Percentiles rank a stretch among this genome's conserved stretches.
Conservation (phyloP, 129 eudicot genomes). For the Chrysanthemum lavandulifolium region DNA sequence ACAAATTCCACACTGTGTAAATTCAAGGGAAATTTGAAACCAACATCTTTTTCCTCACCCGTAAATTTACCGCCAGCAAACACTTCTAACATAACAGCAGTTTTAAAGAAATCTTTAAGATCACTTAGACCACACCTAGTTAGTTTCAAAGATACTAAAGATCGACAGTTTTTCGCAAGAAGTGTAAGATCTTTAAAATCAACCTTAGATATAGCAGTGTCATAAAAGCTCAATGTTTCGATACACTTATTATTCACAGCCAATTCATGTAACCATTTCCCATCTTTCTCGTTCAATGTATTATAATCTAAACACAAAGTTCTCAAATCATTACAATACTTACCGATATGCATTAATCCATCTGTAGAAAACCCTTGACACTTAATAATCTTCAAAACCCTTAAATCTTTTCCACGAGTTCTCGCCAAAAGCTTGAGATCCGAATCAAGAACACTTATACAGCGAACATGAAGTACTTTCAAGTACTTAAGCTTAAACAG, state of each 20-base stretch:
- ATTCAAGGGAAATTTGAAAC: no score
- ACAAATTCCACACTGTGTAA: no score
- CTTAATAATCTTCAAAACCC: neutral
- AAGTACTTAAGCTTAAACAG: neutral
- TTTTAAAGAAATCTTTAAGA: no score
- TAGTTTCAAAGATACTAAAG: neutral
- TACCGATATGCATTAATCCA: neutral
- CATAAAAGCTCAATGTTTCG: neutral
- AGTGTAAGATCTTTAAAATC: neutral
- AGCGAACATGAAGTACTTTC: neutral
- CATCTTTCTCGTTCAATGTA: neutral
- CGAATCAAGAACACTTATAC: neutral
- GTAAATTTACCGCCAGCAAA: no score
- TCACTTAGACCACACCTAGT: no score
- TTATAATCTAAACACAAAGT: neutral
- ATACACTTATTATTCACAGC: neutral
- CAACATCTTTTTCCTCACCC: no score
- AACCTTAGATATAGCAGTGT: neutral
- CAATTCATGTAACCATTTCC: neutral
- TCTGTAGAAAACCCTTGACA: neutral
- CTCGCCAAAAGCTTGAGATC: neutral
- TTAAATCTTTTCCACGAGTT: neutral
- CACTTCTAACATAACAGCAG: no score
- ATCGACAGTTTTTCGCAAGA: neutral
- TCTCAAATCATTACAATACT: neutral